Conservation (phyloP, 305 asterid genomes). For the Fraxinus albicans region DNA sequence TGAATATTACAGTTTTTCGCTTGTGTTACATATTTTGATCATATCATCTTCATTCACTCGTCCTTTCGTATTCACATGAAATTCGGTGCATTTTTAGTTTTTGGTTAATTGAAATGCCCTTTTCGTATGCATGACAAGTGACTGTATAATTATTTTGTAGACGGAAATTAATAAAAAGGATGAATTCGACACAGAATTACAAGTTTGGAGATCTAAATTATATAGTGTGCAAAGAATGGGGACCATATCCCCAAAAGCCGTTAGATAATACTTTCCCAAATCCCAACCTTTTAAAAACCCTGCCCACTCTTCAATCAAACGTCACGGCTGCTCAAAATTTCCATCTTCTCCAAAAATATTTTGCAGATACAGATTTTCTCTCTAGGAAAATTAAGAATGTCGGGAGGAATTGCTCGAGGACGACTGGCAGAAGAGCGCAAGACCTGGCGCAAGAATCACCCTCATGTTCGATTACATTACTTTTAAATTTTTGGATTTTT, state of each 20-base stretch:
- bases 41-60: neutral
- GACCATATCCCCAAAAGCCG: neutral
- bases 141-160: neutral
- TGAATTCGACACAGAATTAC: neutral
- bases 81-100: no score
- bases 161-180: neutral
- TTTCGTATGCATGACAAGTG: neutral
- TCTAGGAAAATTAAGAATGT: slow-evolving; percentile 22
- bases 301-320: slow-evolving; percentile 5
- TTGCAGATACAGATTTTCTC: neutral
- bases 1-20: no score
- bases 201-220: neutral
- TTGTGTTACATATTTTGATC: no score
- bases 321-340: neutral
- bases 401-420: slow-evolving; percentile 41
- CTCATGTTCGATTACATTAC: slow-evolving; percentile 28
- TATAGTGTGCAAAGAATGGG: neutral
- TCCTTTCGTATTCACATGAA: neutral
- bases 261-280: neutral
- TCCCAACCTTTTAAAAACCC: neutral
- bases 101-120: no score
- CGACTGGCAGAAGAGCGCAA: slow-evolving; percentile 41
- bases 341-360: neutral
- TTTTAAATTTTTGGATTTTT: neutral
- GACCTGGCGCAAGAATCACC: slow-evolving; percentile 41